Base-by-base conservation (phyloP, 768 basidiomycete species). In the Amanita inopinata region DNA sequence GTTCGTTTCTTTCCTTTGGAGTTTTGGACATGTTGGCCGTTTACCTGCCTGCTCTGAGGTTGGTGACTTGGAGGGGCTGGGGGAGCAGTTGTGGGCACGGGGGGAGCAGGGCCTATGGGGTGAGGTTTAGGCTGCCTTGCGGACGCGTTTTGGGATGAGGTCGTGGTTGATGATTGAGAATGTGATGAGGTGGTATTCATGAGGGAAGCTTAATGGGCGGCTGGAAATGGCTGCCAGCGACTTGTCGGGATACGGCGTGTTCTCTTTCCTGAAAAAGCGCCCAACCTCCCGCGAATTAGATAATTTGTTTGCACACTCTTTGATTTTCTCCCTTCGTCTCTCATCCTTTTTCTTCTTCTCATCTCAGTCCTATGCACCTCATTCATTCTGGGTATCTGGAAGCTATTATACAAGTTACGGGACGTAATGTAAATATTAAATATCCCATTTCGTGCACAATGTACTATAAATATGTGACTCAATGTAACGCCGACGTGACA, bases 1-100 rank as follows among this genome's bases (percentile, higher is more conserved):
- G 67, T 71, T 61, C 81, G 83, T 67, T 80, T 83, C 78, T 86
- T 89, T 35, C 71, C 66, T 64, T 82, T 80, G 33, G 55, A 55
- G 48, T 52, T 63, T 44, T 51, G 66, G 35, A 51, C 60, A 56
- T 61, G 60, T 55, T 61, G 67, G 25, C 61, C 73, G 51, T 67
- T 76, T 54, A 56, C 62, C 17, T 44, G 43, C 28, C 34, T 44
- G 50, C 54, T 59, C 51, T 66, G 58, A 35, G 67, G 53, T 45
- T 60, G 60, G 45, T 69, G 64, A 49, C 57, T 71, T 35, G 76
- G 73, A 38, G 75, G 73, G 11, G 63, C 66, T 18, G 78, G 77
- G 30, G 77, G 76, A 31, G 72, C 68, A 35, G 72, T 66, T 41
- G 66, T 64, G 44, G 80, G 82, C 24, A 77, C 73, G 45, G 79